Base-by-base conservation (phyloP, 371 early-diverging fungal species). In the Mucor ambiguus region DNA sequence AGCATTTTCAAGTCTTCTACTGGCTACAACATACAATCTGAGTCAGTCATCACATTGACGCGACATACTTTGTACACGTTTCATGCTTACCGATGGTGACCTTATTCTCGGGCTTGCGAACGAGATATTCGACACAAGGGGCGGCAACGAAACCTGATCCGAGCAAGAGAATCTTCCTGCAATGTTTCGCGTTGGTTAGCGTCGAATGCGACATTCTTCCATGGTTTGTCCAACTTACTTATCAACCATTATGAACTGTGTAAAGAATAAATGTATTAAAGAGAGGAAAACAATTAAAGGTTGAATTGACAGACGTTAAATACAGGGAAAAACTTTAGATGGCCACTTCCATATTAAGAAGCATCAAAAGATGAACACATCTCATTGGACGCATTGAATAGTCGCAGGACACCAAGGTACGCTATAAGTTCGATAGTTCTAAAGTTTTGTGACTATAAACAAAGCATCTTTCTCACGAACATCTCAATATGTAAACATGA, bases 61-160 rank as follows among this genome's bases (percentile, higher is more conserved):
- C 61, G 44, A 33, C 24, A 43, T 46, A 8, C 18, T 16, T 59
- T 38, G 35, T 20, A 4, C 2, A 22, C 41, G 6, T 14, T 11
- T 24, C 9, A 24, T 38, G 43, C 69, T 60, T 82, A 82, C 83
- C 84, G 64, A 96, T 90, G 10, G 97, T 96, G 33, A 97, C 75
- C 67, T 86, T 84, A 81, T 92, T 93, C 70, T 94, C 88, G 30
- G 90, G 86, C 62, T 89, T 85, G 58, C 98, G 88, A 67, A 93
- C 81, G 38, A 98, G 86, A 79, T 97, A 96, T 74, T 97, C 96
- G 48, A 94, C 96, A 74, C 95, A 87, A 43, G 99, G 99, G 63
- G 92, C 95, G 64, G 98, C 95, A 48, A 98, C 99, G 76, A 93
- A 98, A 62, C 98, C 98, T 32, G 98, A 96, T 63, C 98, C 98